These are phyloP conservation scores for Saturnispora halmiae DNA, from an alignment of 805 yeast genomes.

Conservation along the genomic window DNA sequence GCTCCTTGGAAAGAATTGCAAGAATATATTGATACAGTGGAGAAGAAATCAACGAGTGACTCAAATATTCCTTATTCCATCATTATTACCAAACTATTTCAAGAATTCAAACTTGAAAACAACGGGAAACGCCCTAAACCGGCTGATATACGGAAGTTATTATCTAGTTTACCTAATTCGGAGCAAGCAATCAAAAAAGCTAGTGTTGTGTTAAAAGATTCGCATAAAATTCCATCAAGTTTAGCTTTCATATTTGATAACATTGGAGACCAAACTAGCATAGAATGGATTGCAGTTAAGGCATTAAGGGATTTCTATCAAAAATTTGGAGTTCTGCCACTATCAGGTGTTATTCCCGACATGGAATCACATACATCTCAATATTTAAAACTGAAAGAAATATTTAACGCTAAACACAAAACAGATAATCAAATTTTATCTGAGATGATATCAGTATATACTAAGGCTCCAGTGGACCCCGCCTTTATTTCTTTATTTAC, in stretches of 20 bases:
- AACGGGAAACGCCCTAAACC: constrained; percentile 15
- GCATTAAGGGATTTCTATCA: constrained; percentile 48
- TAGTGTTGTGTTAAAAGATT: constrained; percentile 34
- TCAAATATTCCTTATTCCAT: constrained; percentile 60
- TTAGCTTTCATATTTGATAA: constrained; percentile 23
- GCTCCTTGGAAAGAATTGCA: constrained; percentile 63
- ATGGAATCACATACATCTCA: constrained; percentile 71
- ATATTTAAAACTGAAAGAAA: constrained; percentile 47
- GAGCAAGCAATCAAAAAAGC: constrained; percentile 33
- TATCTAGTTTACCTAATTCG: constrained; percentile 21
- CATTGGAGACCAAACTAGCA: constrained; percentile 7
- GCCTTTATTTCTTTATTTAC: constrained; percentile 43
- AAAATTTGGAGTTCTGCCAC: constrained; percentile 41
- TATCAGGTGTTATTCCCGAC: constrained; percentile 73
- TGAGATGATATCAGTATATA: constrained; percentile 17
- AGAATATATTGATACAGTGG: constrained; percentile 40
- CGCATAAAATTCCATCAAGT: constrained; percentile 27
- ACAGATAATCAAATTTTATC: constrained; percentile 37
- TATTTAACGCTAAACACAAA: constrained; percentile 49
- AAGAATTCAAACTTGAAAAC: constrained; percentile 28
- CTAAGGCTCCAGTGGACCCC: constrained; percentile 22
- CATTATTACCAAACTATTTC: constrained; percentile 47
- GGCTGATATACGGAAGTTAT: constrained; percentile 15
- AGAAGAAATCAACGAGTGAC: constrained; percentile 37
- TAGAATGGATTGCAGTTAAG: constrained; percentile 47